phyloP scores from a whole-genome alignment of 2,329 filamentous ascomycete genomes.

The Sordariomycetes sp. region DNA sequence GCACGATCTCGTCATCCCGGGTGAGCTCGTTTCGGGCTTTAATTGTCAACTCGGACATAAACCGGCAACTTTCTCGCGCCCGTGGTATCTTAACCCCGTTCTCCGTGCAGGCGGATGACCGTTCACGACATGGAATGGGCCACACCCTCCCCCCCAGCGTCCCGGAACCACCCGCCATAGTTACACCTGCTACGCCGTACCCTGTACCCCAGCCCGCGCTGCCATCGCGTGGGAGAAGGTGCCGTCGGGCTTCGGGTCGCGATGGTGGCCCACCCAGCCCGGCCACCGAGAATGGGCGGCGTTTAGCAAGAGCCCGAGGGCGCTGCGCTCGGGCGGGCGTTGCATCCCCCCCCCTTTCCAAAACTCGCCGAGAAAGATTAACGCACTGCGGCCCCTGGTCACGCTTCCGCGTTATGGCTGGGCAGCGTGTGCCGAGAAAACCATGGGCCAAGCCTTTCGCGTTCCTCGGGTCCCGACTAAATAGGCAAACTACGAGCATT shows the following conservation, averaged over 20 bases:
- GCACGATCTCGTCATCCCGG: neutral
- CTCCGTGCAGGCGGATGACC: neutral
- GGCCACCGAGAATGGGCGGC: neutral
- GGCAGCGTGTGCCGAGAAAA: neutral
- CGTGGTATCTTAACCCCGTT: constrained; percentile 2
- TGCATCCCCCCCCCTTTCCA: neutral
- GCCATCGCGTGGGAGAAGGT: neutral
- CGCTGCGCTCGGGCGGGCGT: neutral
- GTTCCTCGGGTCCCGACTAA: neutral
- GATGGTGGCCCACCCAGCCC: neutral
- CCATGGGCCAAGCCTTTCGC: neutral
- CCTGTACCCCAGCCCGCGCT: neutral
- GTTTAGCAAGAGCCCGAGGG: neutral
- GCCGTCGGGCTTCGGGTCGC: neutral
- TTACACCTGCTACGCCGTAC: neutral
- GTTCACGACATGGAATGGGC: neutral
- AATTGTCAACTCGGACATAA: constrained; percentile 1
- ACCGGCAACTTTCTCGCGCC: neutral
- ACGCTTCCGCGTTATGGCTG: neutral
- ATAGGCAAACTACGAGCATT: neutral
- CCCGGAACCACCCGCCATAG: constrained; percentile 3
- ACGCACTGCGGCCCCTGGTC: no score
- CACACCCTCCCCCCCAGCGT: neutral
- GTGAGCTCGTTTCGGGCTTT: neutral
- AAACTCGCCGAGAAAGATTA: no score